Base-by-base conservation (phyloP, 805 yeast species). In the Lachancea fermentati region DNA sequence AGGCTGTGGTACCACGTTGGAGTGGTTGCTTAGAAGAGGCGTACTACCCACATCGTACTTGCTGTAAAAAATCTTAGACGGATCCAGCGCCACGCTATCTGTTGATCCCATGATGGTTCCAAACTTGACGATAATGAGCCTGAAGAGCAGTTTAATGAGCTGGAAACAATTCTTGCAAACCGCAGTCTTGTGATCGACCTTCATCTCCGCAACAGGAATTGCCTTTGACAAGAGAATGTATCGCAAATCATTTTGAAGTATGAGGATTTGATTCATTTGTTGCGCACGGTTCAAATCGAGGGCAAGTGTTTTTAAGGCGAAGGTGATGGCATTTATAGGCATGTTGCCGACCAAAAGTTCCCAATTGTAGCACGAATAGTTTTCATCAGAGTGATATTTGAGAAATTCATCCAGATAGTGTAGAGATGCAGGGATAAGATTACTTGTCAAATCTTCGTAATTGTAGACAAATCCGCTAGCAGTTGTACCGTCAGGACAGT, bases 311-410 rank as follows among this genome's bases (percentile, higher is more conserved):
- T 75, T 72, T 47, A 75, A 63, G 44, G 76, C 59, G 39, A 77
- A 54, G 11, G 76, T 72, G 12, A 78, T 67, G 5, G 79, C 75
- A 55, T 78, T 81, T 37, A 77, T 63, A 2, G 84, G 84, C 35
- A 78, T 69, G n/a, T 76, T 74, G 33, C 79, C 65, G 6, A 43
- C 44, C 50, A 77, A 71, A 36, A 77, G 67, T 46, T 76, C 78
- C 83, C 83, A 78, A 48, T 77, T 78, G 55, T 65, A 78, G 41
- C 71, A 68, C 4, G 76, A 76, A 52, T 71, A 74, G 37, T 71
- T 68, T 32, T 59, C 62, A 38, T 57, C 58, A 42, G 71, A 68
- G 48, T 73, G 73, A 46, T 75, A 69, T 52, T 72, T 71, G 44
- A 74, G 57, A 50, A 77, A 78, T 43, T 75, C 76, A 48, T 73